phyloP scores from a whole-genome alignment of 2,329 filamentous ascomycete genomes.

The Purpureocillium lavendulum region DNA sequence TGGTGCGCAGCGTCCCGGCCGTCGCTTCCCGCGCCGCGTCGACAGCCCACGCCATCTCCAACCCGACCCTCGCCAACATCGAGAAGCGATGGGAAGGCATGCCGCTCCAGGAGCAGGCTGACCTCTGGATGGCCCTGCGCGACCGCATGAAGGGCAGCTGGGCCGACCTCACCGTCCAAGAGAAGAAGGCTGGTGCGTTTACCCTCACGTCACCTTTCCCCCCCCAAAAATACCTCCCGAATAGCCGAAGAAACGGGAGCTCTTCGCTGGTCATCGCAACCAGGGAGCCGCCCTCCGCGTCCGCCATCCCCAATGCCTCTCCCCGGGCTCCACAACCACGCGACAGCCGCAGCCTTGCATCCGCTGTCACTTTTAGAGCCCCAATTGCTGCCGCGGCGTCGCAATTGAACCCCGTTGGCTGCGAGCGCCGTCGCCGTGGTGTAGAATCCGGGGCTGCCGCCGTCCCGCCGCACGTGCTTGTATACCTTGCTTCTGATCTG shows the following conservation, averaged over 20 bases:
- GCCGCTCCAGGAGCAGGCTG: constrained; percentile 97
- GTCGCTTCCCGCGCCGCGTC: constrained; percentile 48
- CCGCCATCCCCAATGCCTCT: constrained; percentile 8
- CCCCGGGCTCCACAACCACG: constrained; percentile 5
- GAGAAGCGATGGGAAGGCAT: constrained; percentile 99
- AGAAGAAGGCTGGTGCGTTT: constrained; percentile 95
- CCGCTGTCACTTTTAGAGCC: constrained; percentile 3
- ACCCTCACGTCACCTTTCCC: constrained; percentile 5
- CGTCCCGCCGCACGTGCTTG: neutral
- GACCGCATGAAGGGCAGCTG: constrained; percentile 99
- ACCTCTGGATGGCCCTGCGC: constrained; percentile 96
- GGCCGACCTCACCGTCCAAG: constrained; percentile 87
- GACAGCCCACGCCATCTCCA: constrained; percentile 82
- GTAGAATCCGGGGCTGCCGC: constrained; percentile 1
- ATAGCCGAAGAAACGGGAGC: neutral
- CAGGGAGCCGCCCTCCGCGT: constrained; percentile 15
- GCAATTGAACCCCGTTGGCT: too few species aligned
- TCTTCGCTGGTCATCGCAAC: too few species aligned
- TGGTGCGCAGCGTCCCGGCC: constrained; percentile 33
- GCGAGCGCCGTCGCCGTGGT: constrained; percentile 3
- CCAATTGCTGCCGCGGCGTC: constrained; percentile 2
- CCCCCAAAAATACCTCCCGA: constrained; percentile 24
- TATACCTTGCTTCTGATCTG: constrained; percentile 5
- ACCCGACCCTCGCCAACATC: constrained; percentile 94
- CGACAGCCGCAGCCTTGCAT: constrained; percentile 12